Evolutionary conservation across 805 yeast genomes (phyloP), one percentile per base, ranked within the genome.

Genomic region (Nakazawaea ambrosiae): DNA sequence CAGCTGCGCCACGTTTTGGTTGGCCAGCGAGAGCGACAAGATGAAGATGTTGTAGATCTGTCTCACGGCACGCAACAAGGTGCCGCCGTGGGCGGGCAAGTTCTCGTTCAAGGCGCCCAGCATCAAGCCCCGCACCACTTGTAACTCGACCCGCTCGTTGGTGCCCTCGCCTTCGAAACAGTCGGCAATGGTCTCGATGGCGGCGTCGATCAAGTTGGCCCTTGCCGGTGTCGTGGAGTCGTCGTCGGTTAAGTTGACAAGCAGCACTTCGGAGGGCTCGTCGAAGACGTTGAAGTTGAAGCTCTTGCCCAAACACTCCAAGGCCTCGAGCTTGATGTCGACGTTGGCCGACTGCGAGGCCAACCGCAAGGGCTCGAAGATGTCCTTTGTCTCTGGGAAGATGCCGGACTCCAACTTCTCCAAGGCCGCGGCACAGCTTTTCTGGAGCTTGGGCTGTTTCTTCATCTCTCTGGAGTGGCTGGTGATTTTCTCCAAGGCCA

Each of bases 1-100:
- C 1, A 96, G 97, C 63, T 94, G 97, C 0, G 98, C 97, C 42
- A 89, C 79, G 1, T 88, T 84, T 60, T 92, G 98, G 54, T 88
- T 90, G 19, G 83, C 66, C 3, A 90, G 77, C 15, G 82, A 78
- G 42, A 83, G 66, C 0, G 97, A 87, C 39, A 86, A 71, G 29
- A 92, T 81, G 52, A 90, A 94, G 20, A 94, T 84, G 55, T 88
- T 89, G 63, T 92, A 92, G 20, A 90, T 86, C 51, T 86, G 96
- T 57, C 97, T 75, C 26, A 94, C 81, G 0, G 97, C 97, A 53
- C 84, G 86, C 44, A 92, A 65, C 36, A 92, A 65, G 1, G 89
- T 76, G 7, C 88, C 84, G 2, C 97, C 97, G 53, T 92, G 98
- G 16, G 88, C 86, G 20, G 89, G 84, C 58, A 84, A 68, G 25